Base-by-base conservation (phyloP, 75 land plant species). In the Picea sitchensis region DNA sequence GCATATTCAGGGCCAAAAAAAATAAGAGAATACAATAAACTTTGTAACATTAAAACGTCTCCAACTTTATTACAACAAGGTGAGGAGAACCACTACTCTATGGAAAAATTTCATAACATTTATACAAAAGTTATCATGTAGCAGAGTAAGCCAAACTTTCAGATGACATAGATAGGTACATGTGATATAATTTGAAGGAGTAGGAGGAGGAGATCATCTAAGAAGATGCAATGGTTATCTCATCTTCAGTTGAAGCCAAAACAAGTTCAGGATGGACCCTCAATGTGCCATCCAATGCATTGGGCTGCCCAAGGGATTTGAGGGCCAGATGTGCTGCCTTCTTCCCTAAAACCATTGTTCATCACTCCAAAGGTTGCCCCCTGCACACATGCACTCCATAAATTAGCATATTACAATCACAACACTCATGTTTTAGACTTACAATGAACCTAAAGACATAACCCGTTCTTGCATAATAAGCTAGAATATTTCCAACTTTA, bases 351-450 rank as follows among this genome's bases (percentile, higher is more conserved):
- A 93, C 82, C 95, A 93, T 91, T 93, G 26, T 26, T 26, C 96
- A 93, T 93, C 11, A 93, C 93, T 74, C 95, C 95, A 73, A 93
- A 93, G 18, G 92, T 93, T 0, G 95, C 93, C 0, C 93, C 95
- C 95, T 93, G 90, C 67, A 85, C 4, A 30, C 20, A 64, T 30
- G 30, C 68, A 67, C 23, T 62, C 32, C 30, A 44, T 51, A 51
- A 34, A 76, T 51, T 51, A 77, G 18, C 64, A 26, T 5, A 77
- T 21, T 36, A 26, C 54, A 59, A 2, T 56, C 21, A 60, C 32
- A 81, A 41, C 7, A 74, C 14, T 64, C 5, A 60, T 38, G 0
- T 54, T 61, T 15, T 41, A 65, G 56, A 51, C 9, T 9, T 51
- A 51, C 11, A 51, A 51, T 51, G 12, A 51, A 51, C 56, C 9